Base-by-base conservation (phyloP, 2,329 filamentous ascomycete species). In the Fusarium paranaense region DNA sequence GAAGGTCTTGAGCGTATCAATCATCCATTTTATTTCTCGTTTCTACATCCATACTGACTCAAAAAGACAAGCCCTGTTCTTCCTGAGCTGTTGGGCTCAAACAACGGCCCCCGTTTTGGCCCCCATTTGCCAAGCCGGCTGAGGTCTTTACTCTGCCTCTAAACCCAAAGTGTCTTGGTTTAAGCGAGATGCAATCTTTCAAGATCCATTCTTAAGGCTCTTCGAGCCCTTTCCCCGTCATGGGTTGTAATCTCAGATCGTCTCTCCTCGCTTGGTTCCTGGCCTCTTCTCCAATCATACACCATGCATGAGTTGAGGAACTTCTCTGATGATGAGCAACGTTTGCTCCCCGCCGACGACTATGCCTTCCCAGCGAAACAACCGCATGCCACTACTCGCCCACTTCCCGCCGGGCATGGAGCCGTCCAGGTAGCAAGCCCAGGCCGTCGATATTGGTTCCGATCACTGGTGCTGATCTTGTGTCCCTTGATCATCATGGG, bases 311-410 rank as follows among this genome's bases (percentile, higher is more conserved):
- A 57, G 54, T 25, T 57, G 54, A 57, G 54, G 10, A 57, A 25
- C 11, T n/a, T 57, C 32, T 57, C 54, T 18, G 54, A 57, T 7
- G 54, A 57, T n/a, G 54, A 57, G 54, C 54, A 57, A 25, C 54
- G 32, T 37, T 57, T 57, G 54, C 54, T 57, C 54, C 54, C 54
- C 5, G 32, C 20, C 22, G 54, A 57, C 14, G 32, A 37, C 32
- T 56, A 56, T 16, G 14, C 54, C 2, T 57, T 14, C 20, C 32
- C 54, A 10, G 11, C 10, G 20, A 33, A 57, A 18, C 32, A 33
- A 1, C 27, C 54, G 0, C 32, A 57, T 2, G 54, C 33, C 20
- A 18, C 54, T 2, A 25, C 54, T 20, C 16, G 16, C 32, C 54
- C 54, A 4, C 8, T 57, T 37, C 33, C n/a, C 22, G 6, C 20